phyloP scores from a whole-genome alignment of 1,139 yeast species.

The Protomyces gravidus region DNA sequence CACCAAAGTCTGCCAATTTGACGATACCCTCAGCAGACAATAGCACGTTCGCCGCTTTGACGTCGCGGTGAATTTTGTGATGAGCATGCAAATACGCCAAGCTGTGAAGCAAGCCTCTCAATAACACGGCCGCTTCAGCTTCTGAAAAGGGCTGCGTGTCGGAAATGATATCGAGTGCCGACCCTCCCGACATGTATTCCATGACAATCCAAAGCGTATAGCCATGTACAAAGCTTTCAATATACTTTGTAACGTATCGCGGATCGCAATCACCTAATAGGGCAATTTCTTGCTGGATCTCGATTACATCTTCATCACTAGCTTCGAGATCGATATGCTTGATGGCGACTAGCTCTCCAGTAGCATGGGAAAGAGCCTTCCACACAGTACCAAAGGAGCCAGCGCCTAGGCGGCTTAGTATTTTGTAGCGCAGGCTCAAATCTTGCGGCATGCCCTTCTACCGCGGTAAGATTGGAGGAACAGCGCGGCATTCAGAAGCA shows the following conservation, averaged over 20 bases:
- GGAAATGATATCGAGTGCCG: conserved; percentile 58
- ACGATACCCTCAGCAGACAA: conserved; percentile 69
- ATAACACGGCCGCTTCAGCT: conserved; percentile 54
- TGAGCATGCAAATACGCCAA: conserved; percentile 66
- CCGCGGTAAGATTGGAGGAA: not conserved
- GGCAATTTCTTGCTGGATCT: conserved; percentile 73
- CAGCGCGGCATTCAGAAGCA: not conserved
- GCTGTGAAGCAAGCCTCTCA: conserved; percentile 60
- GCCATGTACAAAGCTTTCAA: conserved; percentile 73
- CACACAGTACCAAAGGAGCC: conserved; percentile 90
- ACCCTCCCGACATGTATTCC: conserved; percentile 85
- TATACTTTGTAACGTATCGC: conserved; percentile 65
- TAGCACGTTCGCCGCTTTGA: conserved; percentile 78
- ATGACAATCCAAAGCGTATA: conserved; percentile 71
- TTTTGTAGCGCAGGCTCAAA: conserved; percentile 47
- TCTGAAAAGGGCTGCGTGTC: conserved; percentile 60
- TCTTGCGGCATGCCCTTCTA: conserved; percentile 1
- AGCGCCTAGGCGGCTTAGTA: conserved; percentile 73
- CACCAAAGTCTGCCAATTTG: conserved; percentile 94
- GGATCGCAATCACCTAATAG: conserved; percentile 70
- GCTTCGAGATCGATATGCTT: conserved; percentile 64
- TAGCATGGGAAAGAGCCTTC: conserved; percentile 54
- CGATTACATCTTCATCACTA: conserved; percentile 69
- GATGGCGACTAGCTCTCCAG: conserved; percentile 36
- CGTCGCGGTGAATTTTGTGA: conserved; percentile 80